Percentiles rank a stretch among this genome's conserved stretches.
Conservation (phyloP, 352 stramenopile genomes). For the Hyaloperonospora brassicae region DNA sequence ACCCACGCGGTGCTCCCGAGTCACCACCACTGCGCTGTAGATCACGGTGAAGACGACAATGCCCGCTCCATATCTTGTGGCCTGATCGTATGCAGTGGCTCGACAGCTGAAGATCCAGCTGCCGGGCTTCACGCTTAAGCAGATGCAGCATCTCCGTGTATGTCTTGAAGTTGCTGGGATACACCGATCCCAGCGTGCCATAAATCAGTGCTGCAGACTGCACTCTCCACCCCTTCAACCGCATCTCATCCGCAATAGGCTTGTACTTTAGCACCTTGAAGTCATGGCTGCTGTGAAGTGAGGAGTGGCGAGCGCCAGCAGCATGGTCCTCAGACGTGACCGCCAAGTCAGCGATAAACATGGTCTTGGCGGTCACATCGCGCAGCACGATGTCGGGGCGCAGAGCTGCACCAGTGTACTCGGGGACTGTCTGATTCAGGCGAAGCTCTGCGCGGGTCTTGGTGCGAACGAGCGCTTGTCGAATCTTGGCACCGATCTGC, state of each 20-base stretch:
- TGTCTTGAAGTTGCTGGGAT: no score
- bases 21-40: neutral
- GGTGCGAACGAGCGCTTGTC: neutral
- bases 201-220: no score
- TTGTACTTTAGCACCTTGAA: no score
- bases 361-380: no score
- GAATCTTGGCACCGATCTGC: neutral
- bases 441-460: neutral
- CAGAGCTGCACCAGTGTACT: neutral
- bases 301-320: no score
- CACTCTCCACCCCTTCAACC: no score
- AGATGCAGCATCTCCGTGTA: no score
- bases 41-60: neutral
- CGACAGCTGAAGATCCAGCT: neutral
- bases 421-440: neutral
- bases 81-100: neutral
- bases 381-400: neutral
- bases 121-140: neutral
- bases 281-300: no score
- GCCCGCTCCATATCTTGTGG: neutral
- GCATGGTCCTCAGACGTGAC: no score
- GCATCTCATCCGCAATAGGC: no score
- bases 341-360: no score
- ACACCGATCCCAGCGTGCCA: no score
- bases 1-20: neutral